Percentiles rank a stretch among this genome's conserved stretches.
phyloP scores from a whole-genome alignment of 768 basidiomycete genomes.

The Rhizopogon vesiculosus region DNA sequence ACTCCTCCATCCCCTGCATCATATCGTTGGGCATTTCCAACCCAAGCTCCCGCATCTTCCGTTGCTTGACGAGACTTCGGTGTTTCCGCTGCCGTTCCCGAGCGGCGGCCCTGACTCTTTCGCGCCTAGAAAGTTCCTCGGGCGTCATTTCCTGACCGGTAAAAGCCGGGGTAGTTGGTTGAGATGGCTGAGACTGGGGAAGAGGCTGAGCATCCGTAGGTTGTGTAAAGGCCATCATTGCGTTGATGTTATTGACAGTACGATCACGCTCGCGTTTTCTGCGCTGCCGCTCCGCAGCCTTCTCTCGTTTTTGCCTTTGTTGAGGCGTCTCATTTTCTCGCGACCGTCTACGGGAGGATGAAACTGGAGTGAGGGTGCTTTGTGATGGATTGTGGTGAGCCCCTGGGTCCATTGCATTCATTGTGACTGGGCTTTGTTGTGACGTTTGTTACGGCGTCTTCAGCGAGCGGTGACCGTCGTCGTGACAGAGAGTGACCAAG shows the following conservation, averaged over 20 bases:
- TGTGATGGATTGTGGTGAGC: conserved; percentile 27
- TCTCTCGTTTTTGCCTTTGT: conserved; percentile 76
- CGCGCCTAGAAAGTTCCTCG: conserved; percentile 64
- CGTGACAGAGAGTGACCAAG: conserved; percentile 24
- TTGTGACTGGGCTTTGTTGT: conserved; percentile 19
- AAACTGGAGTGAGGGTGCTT: conserved; percentile 25
- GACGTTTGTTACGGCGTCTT: conserved; percentile 30
- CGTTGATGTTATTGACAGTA: conserved; percentile 35
- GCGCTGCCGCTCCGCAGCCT: conserved; percentile 82
- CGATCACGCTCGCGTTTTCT: conserved; percentile 74
- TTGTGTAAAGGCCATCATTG: conserved; percentile 37
- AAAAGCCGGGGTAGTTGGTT: conserved; percentile 18
- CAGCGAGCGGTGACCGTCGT: conserved; percentile 5
- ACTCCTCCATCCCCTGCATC: conserved; percentile 61
- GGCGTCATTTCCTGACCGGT: conserved; percentile 40
- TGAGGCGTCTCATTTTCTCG: conserved; percentile 72
- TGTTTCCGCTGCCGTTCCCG: conserved; percentile 82
- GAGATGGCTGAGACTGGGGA: conserved; percentile 28
- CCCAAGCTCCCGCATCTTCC: conserved; percentile 79
- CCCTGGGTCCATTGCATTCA: conserved; percentile 31
- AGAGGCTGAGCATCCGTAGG: conserved; percentile 27
- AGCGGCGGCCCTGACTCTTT: conserved; percentile 71
- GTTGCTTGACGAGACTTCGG: conserved; percentile 70
- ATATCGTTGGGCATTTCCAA: conserved; percentile 78
- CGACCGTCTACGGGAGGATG: conserved; percentile 47